phyloP scores from a whole-genome alignment of 2,329 filamentous ascomycete genomes.

The Xylaria sp. region DNA sequence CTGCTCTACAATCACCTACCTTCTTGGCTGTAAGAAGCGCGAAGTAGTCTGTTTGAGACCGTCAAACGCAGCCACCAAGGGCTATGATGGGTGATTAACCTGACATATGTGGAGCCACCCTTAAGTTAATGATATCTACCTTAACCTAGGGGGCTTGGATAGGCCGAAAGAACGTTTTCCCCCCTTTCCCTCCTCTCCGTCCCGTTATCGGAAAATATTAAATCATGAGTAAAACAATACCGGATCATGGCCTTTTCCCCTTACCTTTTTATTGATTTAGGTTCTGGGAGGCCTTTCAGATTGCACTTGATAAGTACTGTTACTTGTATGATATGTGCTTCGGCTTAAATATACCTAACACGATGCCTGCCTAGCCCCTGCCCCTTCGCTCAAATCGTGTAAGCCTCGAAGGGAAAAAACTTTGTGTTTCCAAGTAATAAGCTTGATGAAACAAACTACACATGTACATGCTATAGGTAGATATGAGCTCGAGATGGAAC shows the following conservation, averaged over 20 bases:
- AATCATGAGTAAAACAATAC: slow-evolving; percentile 10
- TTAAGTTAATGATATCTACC: no score
- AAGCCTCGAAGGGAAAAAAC: no score
- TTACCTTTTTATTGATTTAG: not conserved
- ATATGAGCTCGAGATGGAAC: no score
- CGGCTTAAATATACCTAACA: no score
- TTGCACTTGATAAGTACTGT: no score
- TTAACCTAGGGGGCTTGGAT: not conserved
- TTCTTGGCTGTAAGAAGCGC: not conserved
- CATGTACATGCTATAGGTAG: no score
- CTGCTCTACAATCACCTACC: not conserved
- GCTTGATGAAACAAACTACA: no score
- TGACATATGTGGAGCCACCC: not conserved
- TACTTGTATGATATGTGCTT: no score
- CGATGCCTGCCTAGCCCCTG: no score
- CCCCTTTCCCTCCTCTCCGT: not conserved
- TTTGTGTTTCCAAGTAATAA: no score
- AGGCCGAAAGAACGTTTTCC: not conserved
- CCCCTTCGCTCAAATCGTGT: no score
- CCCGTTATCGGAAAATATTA: slow-evolving; percentile 8
- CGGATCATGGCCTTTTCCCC: not conserved
- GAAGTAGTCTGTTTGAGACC: not conserved
- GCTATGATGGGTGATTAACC: not conserved
- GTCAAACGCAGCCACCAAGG: not conserved
- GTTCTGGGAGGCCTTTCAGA: no score